Evolutionary conservation across 495 filamentous ascomycete species (phyloP), one percentile per base, ranked within the genome.

Genomic region (Xylaria nigripes): DNA sequence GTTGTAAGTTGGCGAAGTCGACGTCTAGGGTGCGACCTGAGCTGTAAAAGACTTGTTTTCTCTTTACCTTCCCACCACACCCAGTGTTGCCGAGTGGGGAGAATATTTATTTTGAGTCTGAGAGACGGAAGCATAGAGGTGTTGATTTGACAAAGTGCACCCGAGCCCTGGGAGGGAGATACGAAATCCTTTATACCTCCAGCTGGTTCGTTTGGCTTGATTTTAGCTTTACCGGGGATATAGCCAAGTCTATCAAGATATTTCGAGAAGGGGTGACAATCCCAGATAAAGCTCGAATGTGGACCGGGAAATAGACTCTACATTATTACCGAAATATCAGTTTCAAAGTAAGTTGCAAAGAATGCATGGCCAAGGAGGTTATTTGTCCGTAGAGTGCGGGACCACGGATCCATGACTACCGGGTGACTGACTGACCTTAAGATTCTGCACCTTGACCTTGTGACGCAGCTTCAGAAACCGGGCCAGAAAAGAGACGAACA

Each of bases 401-500:
- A 34, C 32, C 32, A 34, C 12, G 32, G 12, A 34, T 34, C n/a
- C 25, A 44, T 44, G 19, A 13, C 18, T 44, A 13, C 18, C 29
- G 2, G 6, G 32, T n/a, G n/a, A n/a, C n/a, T n/a, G 2, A 48
- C 45, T 21, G 29, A 47, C 25, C 45, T 47, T 32, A 18, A 19
- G 29, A 21, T 62, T 68, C 67, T 66, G 57, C n/a, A 59, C 56
- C 62, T 65, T 59, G 13, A 36, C 32, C 32, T 36, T 36, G 32
- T 2, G 65, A 19, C 61, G 59, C 59, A 54, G 58, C 61, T 68
- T 65, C 56, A 48, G 68, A 70, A 67, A 64, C 64, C 63, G 61
- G 68, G 53, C 61, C 54, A 50, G 44, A 52, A 55, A 67, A 57
- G 54, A 60, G 48, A 48, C 57, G 57, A 52, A 51, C 56, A 38